Evolutionary conservation across 306 rosid species (phyloP), one percentile per base, ranked within the genome.

Genomic region (Vigna radiata): DNA sequence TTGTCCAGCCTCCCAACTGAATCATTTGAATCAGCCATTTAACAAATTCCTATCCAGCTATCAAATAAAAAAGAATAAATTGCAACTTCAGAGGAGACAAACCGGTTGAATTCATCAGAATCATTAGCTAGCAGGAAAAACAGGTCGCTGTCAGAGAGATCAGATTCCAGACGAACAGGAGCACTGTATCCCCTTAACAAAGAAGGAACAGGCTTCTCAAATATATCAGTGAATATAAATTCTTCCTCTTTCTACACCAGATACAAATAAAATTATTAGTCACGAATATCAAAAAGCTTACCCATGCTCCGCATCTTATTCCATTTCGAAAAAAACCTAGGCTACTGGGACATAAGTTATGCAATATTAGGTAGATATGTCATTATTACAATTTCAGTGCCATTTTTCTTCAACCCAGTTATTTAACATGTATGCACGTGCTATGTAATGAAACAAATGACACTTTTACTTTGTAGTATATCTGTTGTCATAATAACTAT

Each of bases 1-100:
- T 85, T 96, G 99, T 65, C 99, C 99, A 29, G 99, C 99, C 85
- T 96, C 99, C 99, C 99, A 96, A 70, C 99, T 96, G 79, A 71
- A 84, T 46, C 72, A 85, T 63, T 77, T 52, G 55, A 56, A 78
- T 52, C 72, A 78, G 65, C 64, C 29, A 73, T 78, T 60, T 52
- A 85, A 81, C 54, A 63, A 68, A 15, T 36, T 37, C 59, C 52
- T 73, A 69, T 61, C 43, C 77, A 65, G 17, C 53, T 39, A 49
- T 53, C 66, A 70, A 79, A 27, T 25, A 2, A 76, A 27, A 68
- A 61, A 56, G 15, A 76, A 69, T 3, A 80, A 55, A 75, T 46
- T 29, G 55, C 56, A 77, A 71, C 54, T 74, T 48, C 33, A 25
- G 59, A 82, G 75, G 84, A 82, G 66, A 88, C 97, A 72, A 68